Conservation (phyloP, 176 grass and related monocot genomes). For the Aegilops tauschii region DNA sequence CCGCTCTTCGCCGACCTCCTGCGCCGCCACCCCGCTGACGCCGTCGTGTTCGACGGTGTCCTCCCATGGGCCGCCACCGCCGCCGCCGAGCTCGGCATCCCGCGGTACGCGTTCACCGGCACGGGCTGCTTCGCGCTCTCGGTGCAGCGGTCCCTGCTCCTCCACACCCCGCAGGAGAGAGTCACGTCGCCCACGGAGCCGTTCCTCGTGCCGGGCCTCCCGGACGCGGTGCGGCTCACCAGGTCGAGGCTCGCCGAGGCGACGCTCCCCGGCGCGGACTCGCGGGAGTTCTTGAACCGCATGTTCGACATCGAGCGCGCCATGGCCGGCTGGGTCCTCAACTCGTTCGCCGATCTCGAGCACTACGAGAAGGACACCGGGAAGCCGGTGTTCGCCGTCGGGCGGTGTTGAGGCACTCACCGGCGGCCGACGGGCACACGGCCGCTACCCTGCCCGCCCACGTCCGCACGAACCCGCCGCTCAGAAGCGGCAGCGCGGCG, state of each 20-base stretch:
- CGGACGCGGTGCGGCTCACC: no score
- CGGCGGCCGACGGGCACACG: constrained; percentile 5
- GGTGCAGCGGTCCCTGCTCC: background rate
- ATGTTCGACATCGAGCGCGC: constrained; percentile 40
- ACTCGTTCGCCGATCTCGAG: constrained; percentile 58
- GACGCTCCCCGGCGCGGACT: background rate
- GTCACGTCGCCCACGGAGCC: no score
- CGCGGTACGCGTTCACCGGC: no score
- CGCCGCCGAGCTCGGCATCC: no score
- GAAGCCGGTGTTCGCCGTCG: constrained; percentile 55
- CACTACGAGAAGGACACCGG: constrained; percentile 64
- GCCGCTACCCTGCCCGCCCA: constrained; percentile 35
- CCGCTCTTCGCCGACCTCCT: constrained; percentile 42
- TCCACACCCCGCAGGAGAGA: constrained; percentile 36
- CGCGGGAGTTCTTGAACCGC: constrained; percentile 48
- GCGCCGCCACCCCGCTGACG: constrained; percentile 31
- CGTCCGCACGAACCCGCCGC: constrained; percentile 47
- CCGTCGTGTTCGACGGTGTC: constrained; percentile 57
- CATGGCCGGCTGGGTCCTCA: constrained; percentile 64
- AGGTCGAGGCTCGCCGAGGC: no score
- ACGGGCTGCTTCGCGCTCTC: no score
- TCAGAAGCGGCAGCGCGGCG: constrained; percentile 46
- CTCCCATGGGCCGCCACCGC: constrained; percentile 57
- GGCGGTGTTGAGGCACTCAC: background rate
- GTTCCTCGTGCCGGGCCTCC: no score